These are phyloP conservation scores for Nicotiana tabacum DNA, from an alignment of 257 asterid species.

Conservation along the genomic window DNA sequence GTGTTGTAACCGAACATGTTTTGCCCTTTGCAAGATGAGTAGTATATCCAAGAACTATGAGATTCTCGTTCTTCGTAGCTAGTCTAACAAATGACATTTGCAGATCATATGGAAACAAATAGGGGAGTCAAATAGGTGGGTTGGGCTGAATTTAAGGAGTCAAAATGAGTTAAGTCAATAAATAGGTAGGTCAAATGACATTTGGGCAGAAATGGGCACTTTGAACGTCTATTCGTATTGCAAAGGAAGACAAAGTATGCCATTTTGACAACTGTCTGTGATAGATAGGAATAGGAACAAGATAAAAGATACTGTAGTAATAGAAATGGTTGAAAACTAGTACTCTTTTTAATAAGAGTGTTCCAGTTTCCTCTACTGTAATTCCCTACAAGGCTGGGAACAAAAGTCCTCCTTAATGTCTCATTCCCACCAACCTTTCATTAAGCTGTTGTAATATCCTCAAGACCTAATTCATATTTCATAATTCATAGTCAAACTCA, in stretches of 20 bases:
- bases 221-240: not conserved
- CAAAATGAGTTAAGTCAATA: too few relatives aligned
- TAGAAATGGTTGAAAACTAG: not conserved
- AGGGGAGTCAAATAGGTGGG: too few relatives aligned
- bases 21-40: conserved; percentile 91
- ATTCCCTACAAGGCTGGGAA: not conserved
- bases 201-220: too few relatives aligned
- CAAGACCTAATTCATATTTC: not conserved
- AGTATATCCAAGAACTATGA: conserved; percentile 94
- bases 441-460: not conserved
- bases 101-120: not conserved
- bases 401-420: not conserved
- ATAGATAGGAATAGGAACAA: not conserved
- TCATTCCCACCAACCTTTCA: not conserved
- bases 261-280: not conserved
- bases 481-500: not conserved
- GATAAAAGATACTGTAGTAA: not conserved
- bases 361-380: not conserved
- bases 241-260: not conserved
- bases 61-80: conserved; percentile 61
- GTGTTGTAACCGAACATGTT: conserved; percentile 52
- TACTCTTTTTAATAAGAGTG: not conserved
- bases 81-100: conserved; percentile 61
- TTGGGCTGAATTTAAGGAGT: too few relatives aligned
- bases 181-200: too few relatives aligned